A percentile compares a stretch with the other conserved stretches of the same genome.
phyloP scores from a whole-genome alignment of 108 stramenopile genomes.

The Pseudonitzschia pungens region DNA sequence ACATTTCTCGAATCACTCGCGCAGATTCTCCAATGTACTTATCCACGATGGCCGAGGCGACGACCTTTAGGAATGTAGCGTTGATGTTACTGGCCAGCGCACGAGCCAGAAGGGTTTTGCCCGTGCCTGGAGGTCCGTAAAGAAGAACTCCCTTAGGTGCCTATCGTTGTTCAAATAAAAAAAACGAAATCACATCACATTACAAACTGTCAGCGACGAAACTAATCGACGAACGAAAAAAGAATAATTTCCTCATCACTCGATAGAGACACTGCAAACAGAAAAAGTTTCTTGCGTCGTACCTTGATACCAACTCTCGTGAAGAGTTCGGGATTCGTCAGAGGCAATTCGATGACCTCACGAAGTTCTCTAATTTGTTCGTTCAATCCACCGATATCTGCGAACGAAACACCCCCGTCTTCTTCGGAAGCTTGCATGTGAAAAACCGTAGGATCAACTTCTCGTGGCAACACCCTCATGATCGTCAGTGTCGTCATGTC shows the following conservation, averaged over 20 bases:
- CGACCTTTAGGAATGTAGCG: slow-evolving; percentile 97
- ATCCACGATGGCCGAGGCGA: slow-evolving; percentile 98
- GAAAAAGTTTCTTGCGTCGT: slow-evolving; percentile 13
- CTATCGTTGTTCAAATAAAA: slow-evolving; percentile 24
- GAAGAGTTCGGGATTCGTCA: slow-evolving; percentile 99
- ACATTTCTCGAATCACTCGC: slow-evolving; percentile 98
- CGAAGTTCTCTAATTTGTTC: slow-evolving; percentile 98
- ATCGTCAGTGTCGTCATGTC: slow-evolving; percentile 99
- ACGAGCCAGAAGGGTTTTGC: slow-evolving; percentile 92
- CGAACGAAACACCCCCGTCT: slow-evolving; percentile 91
- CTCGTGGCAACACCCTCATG: slow-evolving; percentile 96
- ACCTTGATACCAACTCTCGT: slow-evolving; percentile 98
- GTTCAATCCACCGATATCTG: slow-evolving; percentile 94
- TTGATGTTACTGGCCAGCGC: slow-evolving; percentile 96
- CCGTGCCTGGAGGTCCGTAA: slow-evolving; percentile 94
- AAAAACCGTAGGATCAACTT: slow-evolving; percentile 99
- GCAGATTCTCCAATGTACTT: slow-evolving; percentile 99
- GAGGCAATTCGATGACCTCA: slow-evolving; percentile 97
- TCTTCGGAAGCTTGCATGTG: slow-evolving; percentile 95
- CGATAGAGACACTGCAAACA: neutral
- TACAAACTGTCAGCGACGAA: neutral
- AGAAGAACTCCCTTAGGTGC: slow-evolving; percentile 88
- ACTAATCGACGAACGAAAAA: neutral
- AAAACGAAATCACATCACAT: too few relatives aligned
- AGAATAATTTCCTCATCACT: neutral